Evolutionary conservation across 306 rosid genomes (phyloP).

Genomic region (Casuarina equisetifolia): DNA sequence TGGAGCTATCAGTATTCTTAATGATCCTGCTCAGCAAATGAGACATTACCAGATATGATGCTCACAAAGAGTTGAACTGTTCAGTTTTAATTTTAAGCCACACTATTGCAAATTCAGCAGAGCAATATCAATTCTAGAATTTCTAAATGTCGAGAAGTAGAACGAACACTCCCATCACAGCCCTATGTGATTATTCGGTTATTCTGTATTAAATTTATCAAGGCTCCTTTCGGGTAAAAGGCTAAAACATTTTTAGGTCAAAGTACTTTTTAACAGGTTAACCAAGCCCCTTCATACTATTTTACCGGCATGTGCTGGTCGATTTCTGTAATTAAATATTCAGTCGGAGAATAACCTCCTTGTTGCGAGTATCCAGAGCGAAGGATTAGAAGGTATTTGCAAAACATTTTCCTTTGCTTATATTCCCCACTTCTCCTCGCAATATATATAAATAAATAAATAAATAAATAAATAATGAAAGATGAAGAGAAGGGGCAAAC

Average conservation of each 20-base stretch:
- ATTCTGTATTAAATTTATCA: background rate
- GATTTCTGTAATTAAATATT: background rate
- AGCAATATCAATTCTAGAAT: background rate
- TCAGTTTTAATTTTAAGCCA: background rate
- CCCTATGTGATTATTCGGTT: background rate
- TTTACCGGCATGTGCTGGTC: background rate
- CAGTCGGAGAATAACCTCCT: background rate
- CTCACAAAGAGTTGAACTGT: background rate
- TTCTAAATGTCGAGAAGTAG: background rate
- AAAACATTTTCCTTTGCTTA: background rate
- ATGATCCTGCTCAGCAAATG: background rate
- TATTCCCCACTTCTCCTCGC: slow-evolving; percentile 8
- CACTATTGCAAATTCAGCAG: background rate
- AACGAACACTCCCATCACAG: background rate
- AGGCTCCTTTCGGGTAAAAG: background rate
- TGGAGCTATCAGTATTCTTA: background rate
- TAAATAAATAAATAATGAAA: slow-evolving; percentile 7
- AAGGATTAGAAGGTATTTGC: background rate
- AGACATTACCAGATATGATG: background rate
- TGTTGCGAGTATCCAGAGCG: background rate
- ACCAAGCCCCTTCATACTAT: background rate
- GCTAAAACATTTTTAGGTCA: background rate
- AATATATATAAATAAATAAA: slow-evolving; percentile 20
- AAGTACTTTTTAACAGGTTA: background rate
- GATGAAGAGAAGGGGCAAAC: slow-evolving; percentile 39